Evolutionary conservation across 352 stramenopile genomes (phyloP), one percentile per base, ranked within the genome.

Genomic region (Phytophthora litchii): DNA sequence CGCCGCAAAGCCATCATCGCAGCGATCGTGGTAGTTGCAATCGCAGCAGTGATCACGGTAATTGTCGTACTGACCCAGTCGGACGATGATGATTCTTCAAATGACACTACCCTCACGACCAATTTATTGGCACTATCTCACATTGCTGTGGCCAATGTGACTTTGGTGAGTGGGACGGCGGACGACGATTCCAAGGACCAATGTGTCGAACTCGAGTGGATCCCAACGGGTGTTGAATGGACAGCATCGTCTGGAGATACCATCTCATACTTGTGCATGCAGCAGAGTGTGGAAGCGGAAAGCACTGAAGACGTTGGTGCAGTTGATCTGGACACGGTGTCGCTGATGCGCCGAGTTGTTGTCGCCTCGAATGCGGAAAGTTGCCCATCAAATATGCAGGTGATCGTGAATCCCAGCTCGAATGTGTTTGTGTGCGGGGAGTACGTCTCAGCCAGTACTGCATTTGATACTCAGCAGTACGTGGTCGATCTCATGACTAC

Each of bases 401-500:
- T 25, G 29, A 10, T 74, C n/a, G 41, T 49, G 27, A 74, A 67
- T 16, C 56, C 67, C 2, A 64, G 38, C 17, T 29, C 40, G 1
- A 54, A 54, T 21, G 56, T 71, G 1, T 65, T 73, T n/a, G 61
- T 83, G 3, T 83, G 74, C 34, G 56, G 31, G 8, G 49, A 65
- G 11, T 76, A 53, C 35, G 45, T 58, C 9, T 42, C 60, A 11
- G 55, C 64, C 1, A 64, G 31, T 3, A 23, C 48, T 3, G 54
- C 62, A 3, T 59, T 74, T 12, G n/a, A 54, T 7, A 61, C 52
- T 0, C 49, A 70, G 12, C 67, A 79, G 47, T 85, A 77, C 32
- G 60, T 85, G 31, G 74, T 74, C 3, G 75, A 84, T 49, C 38
- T 84, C 44, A 67, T 71, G 49, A 78, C 74, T 19, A 74, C 75